Evolutionary conservation across 139 green algal species (phyloP).

Genomic region (Chloropicon primus): DNA sequence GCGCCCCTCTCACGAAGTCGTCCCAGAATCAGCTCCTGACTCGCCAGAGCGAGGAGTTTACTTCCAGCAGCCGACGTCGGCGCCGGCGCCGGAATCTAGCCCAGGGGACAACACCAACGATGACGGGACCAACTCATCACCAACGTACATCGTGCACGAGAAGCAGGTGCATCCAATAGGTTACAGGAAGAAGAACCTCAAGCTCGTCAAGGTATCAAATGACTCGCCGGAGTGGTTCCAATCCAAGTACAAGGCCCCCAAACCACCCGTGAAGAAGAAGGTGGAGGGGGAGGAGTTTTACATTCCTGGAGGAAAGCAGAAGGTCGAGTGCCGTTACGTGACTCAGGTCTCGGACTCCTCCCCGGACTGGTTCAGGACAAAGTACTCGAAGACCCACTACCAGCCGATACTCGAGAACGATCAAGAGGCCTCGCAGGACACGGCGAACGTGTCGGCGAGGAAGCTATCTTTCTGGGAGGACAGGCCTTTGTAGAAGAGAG

Average conservation of each 20-base stretch:
- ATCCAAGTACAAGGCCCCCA: not conserved
- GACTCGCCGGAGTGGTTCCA: not conserved
- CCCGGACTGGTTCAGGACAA: not conserved
- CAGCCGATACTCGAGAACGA: not conserved
- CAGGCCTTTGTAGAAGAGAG: not conserved
- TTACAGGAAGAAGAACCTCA: not conserved
- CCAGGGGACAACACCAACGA: not conserved
- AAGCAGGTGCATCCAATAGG: not conserved
- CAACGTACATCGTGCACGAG: not conserved
- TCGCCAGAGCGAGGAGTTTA: too few species aligned
- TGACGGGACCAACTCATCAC: not conserved
- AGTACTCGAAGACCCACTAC: not conserved
- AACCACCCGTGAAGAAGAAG: not conserved
- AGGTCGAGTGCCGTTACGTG: not conserved
- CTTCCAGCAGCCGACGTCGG: too few species aligned
- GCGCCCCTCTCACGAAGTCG: too few species aligned
- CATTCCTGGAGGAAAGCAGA: not conserved
- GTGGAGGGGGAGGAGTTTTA: not conserved
- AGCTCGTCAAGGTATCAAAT: not conserved
- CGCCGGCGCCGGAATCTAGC: too few species aligned
- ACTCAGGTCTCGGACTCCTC: not conserved
- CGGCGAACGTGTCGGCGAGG: not conserved
- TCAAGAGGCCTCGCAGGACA: not conserved
- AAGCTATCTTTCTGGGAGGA: not conserved
- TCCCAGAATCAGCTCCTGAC: too few species aligned